Base-by-base conservation (phyloP, 768 basidiomycete species). In the Lanmaoa pseudosensibilis region DNA sequence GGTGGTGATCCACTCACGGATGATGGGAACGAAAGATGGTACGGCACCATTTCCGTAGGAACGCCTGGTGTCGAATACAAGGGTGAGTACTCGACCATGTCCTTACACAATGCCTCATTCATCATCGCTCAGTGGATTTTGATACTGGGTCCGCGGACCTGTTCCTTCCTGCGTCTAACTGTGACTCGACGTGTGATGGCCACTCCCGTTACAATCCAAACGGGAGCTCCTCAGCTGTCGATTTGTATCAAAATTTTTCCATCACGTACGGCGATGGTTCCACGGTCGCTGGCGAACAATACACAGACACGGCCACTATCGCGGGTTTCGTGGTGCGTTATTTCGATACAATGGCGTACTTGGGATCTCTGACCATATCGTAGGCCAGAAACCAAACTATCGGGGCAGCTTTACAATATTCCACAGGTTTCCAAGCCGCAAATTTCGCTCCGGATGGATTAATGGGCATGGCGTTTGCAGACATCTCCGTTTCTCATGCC, bases 181-280 rank as follows among this genome's bases (percentile, higher is more conserved):
- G 74, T 60, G 54, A 30, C 21, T 64, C 64, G 30, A 58, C 61
- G 19, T 79, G 78, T 57, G 50, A 55, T 5, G 67, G 62, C 7
- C 77, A 79, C 59, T 67, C 58, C 27, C 59, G 59, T 41, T 80
- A 79, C 59, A 60, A 74, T 50, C 67, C 79, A 10, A 60, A 64
- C 12, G 32, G 55, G 9, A 75, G 71, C 11, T 67, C 71, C 2
- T 69, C 77, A 0, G 64, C 74, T 23, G 45, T 52, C 10, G 52
- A 68, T 54, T 50, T 65, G 37, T 33, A 61, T 21, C 38, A 56
- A 18, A 55, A 33, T 0, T 79, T 81, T 63, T 52, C 58, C 1
- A 69, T 81, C 25, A 0, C 48, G 27, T 83, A 80, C 49, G 79
- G 75, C 3, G 79, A 82, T 54, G 75, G 76, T 6, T 77, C 77